Conservation (phyloP, 2,329 filamentous ascomycete species). For the Beauveria sp. region DNA sequence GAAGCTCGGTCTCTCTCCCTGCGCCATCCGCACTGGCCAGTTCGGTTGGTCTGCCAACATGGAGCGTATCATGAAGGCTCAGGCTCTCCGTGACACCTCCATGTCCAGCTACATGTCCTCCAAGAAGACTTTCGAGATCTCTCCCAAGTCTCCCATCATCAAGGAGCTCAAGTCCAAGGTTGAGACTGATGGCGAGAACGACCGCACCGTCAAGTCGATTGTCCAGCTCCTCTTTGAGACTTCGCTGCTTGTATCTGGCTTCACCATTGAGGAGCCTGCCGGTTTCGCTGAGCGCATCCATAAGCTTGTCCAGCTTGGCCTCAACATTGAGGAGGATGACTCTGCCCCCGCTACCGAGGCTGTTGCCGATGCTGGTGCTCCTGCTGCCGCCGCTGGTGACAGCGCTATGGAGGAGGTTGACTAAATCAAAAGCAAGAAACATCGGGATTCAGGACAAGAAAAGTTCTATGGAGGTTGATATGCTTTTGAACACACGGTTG, state of each 20-base stretch:
- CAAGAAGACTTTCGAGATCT: constrained; percentile 99
- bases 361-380: constrained; percentile 48
- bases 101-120: constrained; percentile 99
- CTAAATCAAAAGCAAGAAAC: constrained; percentile 45
- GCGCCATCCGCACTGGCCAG: constrained; percentile 98
- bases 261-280: constrained; percentile 98
- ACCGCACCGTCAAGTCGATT: constrained; percentile 98
- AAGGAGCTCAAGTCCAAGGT: constrained; percentile 99
- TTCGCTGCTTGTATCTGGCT: constrained; percentile 94
- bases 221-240: constrained; percentile 98
- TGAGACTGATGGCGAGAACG: constrained; percentile 92
- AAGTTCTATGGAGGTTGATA: constrained; percentile 36
- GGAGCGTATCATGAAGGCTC: constrained; percentile 99
- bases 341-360: constrained; percentile 53
- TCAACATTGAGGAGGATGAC: constrained; percentile 95
- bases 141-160: constrained; percentile 95
- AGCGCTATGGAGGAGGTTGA: constrained; percentile 99
- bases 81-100: constrained; percentile 98
- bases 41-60: constrained; percentile 99
- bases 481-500: constrained; percentile 14
- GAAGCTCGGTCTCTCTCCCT: constrained; percentile 91
- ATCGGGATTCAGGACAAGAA: constrained; percentile 30
- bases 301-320: constrained; percentile 95
- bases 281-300: constrained; percentile 98
- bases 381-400: constrained; percentile 61